Base-by-base conservation (phyloP, 768 basidiomycete genomes). In the Hypsizygus marmoreus region DNA sequence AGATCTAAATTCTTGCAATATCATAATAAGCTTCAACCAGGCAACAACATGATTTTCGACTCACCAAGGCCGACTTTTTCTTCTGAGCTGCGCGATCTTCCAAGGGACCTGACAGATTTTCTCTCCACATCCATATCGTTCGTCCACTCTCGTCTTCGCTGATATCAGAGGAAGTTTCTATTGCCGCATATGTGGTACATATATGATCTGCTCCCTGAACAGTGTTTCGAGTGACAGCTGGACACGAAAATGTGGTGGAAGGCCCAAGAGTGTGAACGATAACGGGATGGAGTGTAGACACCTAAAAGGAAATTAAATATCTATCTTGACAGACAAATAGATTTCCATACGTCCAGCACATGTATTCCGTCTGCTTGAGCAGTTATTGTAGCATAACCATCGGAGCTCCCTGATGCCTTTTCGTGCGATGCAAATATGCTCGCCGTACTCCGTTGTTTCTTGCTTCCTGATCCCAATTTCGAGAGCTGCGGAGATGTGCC, bases 331-430 rank as follows among this genome's bases (percentile, higher is more conserved):
- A 36, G 32, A 17, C n/a, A 12, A 7, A 29, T 50, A 38, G 39
- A 44, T 24, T 25, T 14, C 71, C 76, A 56, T 58, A 90, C 88
- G 61, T 91, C 84, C 47, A 87, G 63, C 34, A 91, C 61, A 65
- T 91, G 87, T 29, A 91, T 69, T 23, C 89, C 89, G 45, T 91
- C 87, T 51, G 75, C 77, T 49, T 89, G 86, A 10, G 75, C 83
- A 11, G 86, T 76, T 43, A 88, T 73, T 1, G 86, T 86, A 31
- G 77, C 82, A 70, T 76, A 76, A 20, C 81, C 78, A 29, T 85
- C 81, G 32, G 66, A 59, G 34, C 61, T 70, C 37, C 59, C 55
- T 35, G 63, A 61, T 11, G 65, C 56, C 30, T 59, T 64, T 43
- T 58, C 59, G 24, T 73, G 63, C 2, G 64, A 63, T 20, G 70